These are phyloP conservation scores for Sicyos baderoa DNA, from an alignment of 306 rosid genomes.

Conservation along the genomic window DNA sequence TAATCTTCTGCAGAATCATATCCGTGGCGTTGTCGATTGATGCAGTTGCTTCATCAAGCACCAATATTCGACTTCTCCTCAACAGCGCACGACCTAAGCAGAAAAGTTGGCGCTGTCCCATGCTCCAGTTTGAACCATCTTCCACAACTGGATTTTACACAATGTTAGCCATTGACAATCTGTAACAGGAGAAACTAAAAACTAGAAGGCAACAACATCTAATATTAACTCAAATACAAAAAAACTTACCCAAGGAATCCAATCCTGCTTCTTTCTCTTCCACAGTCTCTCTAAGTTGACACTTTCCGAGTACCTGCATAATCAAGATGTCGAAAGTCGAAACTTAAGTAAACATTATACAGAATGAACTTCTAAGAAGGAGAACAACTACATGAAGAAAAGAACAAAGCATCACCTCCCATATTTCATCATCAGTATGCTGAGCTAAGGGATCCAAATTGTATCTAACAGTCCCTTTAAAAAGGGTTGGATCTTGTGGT, in stretches of 20 bases:
- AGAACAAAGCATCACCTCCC: slow-evolving; percentile 50
- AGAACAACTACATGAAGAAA: not conserved
- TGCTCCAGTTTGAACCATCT: slow-evolving; percentile 95
- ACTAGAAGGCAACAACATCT: not conserved
- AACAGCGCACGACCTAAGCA: slow-evolving; percentile 86
- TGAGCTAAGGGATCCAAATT: slow-evolving; percentile 66
- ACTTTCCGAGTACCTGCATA: slow-evolving; percentile 67
- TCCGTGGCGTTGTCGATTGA: slow-evolving; percentile 93
- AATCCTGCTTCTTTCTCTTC: slow-evolving; percentile 61
- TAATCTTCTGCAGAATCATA: slow-evolving; percentile 71
- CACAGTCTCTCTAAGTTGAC: slow-evolving; percentile 64
- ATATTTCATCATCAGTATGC: slow-evolving; percentile 54
- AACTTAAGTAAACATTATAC: not conserved
- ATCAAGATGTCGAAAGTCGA: not conserved
- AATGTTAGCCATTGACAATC: not conserved
- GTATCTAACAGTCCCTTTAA: slow-evolving; percentile 63
- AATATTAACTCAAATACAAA: no score
- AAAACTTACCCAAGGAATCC: slow-evolving; percentile 51
- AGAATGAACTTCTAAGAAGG: not conserved
- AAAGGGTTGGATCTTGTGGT: slow-evolving; percentile 87
- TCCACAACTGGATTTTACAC: slow-evolving; percentile 43
- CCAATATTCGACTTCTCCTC: slow-evolving; percentile 66
- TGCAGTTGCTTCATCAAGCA: slow-evolving; percentile 94
- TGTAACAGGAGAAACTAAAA: no score
- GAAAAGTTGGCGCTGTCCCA: slow-evolving; percentile 85